Conservation (phyloP, 1,284 basidiomycete species). For the Boletus holoroseus region DNA sequence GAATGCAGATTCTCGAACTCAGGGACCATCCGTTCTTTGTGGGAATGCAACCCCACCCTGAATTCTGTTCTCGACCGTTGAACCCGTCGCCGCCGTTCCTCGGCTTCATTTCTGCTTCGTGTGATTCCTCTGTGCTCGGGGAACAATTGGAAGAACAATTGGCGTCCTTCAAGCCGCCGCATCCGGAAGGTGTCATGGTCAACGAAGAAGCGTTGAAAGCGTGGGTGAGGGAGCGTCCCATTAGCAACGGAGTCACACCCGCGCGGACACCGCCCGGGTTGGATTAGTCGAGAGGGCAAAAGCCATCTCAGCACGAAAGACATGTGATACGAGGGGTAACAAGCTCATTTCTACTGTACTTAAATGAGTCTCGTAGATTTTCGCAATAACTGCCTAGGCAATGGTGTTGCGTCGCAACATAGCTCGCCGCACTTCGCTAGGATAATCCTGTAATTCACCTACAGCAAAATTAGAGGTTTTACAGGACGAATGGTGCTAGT, state of each 20-base stretch:
- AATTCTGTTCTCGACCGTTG: conserved; percentile 97
- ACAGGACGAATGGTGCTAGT: not conserved
- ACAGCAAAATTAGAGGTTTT: not conserved
- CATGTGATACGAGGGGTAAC: not conserved
- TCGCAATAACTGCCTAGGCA: not conserved
- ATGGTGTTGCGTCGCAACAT: not conserved
- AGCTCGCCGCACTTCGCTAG: not conserved
- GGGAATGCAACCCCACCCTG: conserved; percentile 94
- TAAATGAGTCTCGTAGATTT: not conserved
- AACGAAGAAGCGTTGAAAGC: conserved; percentile 40
- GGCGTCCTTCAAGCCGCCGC: conserved; percentile 45
- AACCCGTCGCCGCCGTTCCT: conserved; percentile 98
- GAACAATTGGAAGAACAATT: conserved; percentile 73
- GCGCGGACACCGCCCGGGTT: conserved; percentile 22
- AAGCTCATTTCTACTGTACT: conserved; percentile 1
- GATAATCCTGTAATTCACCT: not conserved
- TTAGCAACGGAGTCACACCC: conserved; percentile 23
- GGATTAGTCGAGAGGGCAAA: conserved; percentile 12
- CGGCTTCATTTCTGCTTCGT: conserved; percentile 88
- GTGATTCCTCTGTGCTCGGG: conserved; percentile 49
- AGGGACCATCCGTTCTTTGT: conserved; percentile 93
- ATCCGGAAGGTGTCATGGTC: conserved; percentile 48
- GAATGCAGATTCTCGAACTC: conserved; percentile 96
- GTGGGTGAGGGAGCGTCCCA: conserved; percentile 30
- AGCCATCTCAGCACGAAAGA: not conserved